Base-by-base conservation (phyloP, 192 early-diverging fungal species). In the Coemansia sp. region DNA sequence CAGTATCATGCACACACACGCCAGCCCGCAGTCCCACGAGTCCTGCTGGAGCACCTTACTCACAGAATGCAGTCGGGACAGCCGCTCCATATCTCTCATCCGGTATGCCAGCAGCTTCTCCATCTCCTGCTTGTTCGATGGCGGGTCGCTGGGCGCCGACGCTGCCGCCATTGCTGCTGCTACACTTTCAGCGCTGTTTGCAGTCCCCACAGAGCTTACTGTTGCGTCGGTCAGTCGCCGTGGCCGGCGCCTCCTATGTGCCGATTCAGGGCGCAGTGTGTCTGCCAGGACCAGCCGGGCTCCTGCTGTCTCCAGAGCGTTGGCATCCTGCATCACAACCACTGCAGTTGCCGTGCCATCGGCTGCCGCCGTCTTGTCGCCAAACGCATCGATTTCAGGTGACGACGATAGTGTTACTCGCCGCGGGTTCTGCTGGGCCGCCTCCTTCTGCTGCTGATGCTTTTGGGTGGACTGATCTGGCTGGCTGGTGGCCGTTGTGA, bases 21-120 rank as follows among this genome's bases (percentile, higher is more conserved):
- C 92, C 26, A 97, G 78, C 2, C 95, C 93, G 69, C 95, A 95
- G 78, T 97, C 95, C 93, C 94, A 96, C 19, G 74, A 67, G 41
- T 64, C 65, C 66, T 81, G 79, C 68, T 84, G 74, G 41, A 79
- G 68, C 21, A 82, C 66, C 58, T 82, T 82, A 68, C 79, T 76
- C 39, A 76, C 79, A 4, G 79, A 73, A 65, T 81, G 79, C 62
- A 81, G 47, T 10, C 79, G 73, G 19, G 79, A 81, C 8, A 81
- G 47, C 37, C 70, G 79, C 65, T 71, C 70, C 41, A 81, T 63
- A 47, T 81, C 79, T 5, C 55, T 21, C 62, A 81, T 55, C 8
- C 79, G 65, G 47, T 67, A 51, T 7, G 61, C 41, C 65, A 81
- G 60, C 12, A 81, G 69, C 68, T 57, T 65, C 58, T 76, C 69